Base-by-base conservation (phyloP, 495 filamentous ascomycete genomes). In the Pseudomonodictys pantanalensis region DNA sequence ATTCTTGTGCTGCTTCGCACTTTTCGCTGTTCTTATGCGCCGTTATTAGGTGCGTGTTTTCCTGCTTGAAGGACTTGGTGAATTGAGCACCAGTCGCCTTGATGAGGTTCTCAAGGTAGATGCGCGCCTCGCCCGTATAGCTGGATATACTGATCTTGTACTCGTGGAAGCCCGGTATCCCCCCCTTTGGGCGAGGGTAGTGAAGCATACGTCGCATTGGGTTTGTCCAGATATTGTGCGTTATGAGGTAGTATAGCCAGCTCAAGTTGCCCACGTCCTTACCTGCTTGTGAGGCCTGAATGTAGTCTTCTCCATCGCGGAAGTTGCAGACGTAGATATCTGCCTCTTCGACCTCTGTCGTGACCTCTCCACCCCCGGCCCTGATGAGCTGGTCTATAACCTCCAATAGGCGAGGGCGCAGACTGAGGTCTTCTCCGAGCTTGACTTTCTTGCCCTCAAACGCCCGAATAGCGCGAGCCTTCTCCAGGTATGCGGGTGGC, bases 41-140 rank as follows among this genome's bases (percentile, higher is more conserved):
- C 3, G 93, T 95, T 59, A 98, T 90, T 2, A 98, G 79, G 72
- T 98, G 93, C 0, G 92, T 97, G 67, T 97, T 97, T 45, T 95
- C 90, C 52, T 87, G 82, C 70, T 88, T 93, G 82, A 98, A 85
- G 0, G 90, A 91, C 73, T 92, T 92, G 6, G 93, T 97, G 68
- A 87, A 97, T 50, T 86, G 84, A 0, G 85, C 93, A 4, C 95
- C 95, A 2, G 87, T 75, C 17, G 90, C 90, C 42, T 75, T 83
- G 48, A 97, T 85, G 25, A 99, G 78, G 62, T 92, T 97, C 71
- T 99, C 93, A 25, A 99, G 78, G 71, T 97, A 99, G 39, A 89
- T 82, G 28, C 93, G 82, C 9, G 92, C 91, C 72, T 99, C 95
- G 17, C 93, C 93, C 26, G 89, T 88, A 69, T 99, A 99, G 71